Evolutionary conservation across 768 basidiomycete species (phyloP).

Genomic region (Russula foetens): DNA sequence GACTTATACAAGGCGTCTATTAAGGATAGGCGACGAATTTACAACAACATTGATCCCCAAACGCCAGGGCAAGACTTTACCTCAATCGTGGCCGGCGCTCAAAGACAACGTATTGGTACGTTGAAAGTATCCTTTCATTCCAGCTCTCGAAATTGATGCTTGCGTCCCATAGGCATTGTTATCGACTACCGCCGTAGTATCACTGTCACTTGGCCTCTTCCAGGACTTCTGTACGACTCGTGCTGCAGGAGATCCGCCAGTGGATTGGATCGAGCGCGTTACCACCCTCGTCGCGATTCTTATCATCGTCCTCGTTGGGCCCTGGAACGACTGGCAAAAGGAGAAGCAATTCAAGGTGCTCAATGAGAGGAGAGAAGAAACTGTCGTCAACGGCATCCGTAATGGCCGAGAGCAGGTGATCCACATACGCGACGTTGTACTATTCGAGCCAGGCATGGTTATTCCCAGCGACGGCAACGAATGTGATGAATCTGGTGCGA

Average conservation of each 20-base stretch:
- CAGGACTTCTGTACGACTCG: conserved; percentile 79
- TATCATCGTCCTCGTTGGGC: conserved; percentile 84
- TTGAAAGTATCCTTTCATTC: conserved; percentile 11
- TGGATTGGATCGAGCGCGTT: conserved; percentile 97
- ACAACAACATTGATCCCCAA: conserved; percentile 46
- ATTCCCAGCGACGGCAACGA: too few relatives aligned
- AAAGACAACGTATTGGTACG: conserved; percentile 57
- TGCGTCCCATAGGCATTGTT: conserved; percentile 66
- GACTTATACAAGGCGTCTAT: conserved; percentile 29
- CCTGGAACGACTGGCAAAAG: conserved; percentile 97
- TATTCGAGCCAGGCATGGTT: conserved; percentile 94
- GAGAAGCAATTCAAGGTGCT: conserved; percentile 90
- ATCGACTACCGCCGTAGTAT: conserved; percentile 86
- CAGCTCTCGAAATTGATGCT: conserved; percentile 22
- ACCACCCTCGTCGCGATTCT: conserved; percentile 69
- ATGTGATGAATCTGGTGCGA: too few relatives aligned
- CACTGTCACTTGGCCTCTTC: conserved; percentile 89
- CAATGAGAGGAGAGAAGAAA: conserved; percentile 94
- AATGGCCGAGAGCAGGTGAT: conserved; percentile 24
- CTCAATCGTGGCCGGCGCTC: conserved; percentile 50
- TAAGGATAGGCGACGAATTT: conserved; percentile 41
- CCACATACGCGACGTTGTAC: conserved; percentile 65
- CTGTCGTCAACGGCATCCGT: conserved; percentile 63
- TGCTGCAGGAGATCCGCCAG: conserved; percentile 53
- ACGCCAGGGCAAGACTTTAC: conserved; percentile 40